These are phyloP conservation scores for Garcia nutans DNA, from an alignment of 345 rosid genomes.

Conservation along the genomic window DNA sequence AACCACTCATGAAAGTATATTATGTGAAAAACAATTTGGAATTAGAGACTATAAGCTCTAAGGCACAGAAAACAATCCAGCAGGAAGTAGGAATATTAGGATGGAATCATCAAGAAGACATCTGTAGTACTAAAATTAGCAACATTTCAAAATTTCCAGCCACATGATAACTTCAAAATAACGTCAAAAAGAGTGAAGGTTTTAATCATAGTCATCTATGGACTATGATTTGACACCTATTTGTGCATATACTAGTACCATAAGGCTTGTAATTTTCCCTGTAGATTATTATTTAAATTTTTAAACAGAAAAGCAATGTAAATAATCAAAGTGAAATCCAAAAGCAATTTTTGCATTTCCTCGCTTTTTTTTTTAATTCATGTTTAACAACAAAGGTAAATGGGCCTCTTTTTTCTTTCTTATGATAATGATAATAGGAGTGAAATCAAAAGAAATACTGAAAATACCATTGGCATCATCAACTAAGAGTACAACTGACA, in stretches of 20 bases:
- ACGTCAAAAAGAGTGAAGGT: background rate
- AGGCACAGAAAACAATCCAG: background rate
- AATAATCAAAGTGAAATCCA: background rate
- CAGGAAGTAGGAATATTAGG: background rate
- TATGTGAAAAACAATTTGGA: background rate
- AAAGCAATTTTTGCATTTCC: background rate
- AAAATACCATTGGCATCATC: too few relatives aligned
- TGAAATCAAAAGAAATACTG: too few relatives aligned
- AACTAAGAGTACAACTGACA: too few relatives aligned
- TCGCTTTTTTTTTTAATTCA: background rate
- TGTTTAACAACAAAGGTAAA: background rate
- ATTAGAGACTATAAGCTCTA: background rate
- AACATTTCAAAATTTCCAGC: background rate
- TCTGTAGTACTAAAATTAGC: background rate
- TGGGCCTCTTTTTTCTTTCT: background rate
- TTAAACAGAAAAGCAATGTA: background rate
- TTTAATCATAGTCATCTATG: background rate
- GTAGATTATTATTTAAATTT: background rate
- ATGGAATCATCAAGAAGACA: too few relatives aligned
- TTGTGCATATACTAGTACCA: background rate
- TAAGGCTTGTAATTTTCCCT: background rate
- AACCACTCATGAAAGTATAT: background rate
- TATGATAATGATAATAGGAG: background rate
- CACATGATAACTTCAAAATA: background rate
- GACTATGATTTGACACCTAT: background rate